Percentiles rank a stretch among this genome's conserved stretches.
Conservation (phyloP, 306 rosid genomes). For the Spatholobus suberectus region DNA sequence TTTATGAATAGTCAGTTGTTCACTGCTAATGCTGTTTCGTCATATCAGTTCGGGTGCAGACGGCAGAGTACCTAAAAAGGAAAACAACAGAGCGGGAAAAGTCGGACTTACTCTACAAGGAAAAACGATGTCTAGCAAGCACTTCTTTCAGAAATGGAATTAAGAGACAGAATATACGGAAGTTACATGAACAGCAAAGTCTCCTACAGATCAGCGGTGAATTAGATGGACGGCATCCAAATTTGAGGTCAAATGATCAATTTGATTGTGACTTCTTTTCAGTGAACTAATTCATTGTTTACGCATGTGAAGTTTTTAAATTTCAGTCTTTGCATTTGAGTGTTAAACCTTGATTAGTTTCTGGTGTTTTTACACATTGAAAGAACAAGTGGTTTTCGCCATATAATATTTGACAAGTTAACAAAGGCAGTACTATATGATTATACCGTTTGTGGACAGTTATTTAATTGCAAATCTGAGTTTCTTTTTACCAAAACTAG, state of each 20-base stretch:
- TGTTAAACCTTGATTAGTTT: constrained; percentile 33
- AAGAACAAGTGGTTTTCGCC: neutral
- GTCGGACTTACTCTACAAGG: constrained; percentile 30
- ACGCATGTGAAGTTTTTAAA: constrained; percentile 13
- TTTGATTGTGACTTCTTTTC: neutral
- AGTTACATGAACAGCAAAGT: constrained; percentile 56
- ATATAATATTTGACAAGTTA: constrained; percentile 23
- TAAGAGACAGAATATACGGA: constrained; percentile 61
- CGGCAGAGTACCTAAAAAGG: constrained; percentile 70
- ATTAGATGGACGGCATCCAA: constrained; percentile 21
- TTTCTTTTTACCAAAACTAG: neutral
- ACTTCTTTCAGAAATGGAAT: constrained; percentile 75
- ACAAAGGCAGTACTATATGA: neutral
- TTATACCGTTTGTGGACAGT: constrained; percentile 10
- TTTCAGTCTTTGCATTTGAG: constrained; percentile 18
- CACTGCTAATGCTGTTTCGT: constrained; percentile 31
- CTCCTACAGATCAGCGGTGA: constrained; percentile 42
- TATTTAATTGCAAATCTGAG: constrained; percentile 25
- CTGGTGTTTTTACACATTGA: neutral
- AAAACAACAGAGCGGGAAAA: constrained; percentile 51
- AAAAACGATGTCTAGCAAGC: constrained; percentile 64
- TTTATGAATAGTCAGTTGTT: constrained; percentile 30
- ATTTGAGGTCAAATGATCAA: constrained; percentile 41
- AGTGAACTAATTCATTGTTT: neutral
- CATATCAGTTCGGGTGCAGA: constrained; percentile 76